Evolutionary conservation across 257 asterid genomes (phyloP), one percentile per base, ranked within the genome.

Genomic region (Scutellaria galericulata): DNA sequence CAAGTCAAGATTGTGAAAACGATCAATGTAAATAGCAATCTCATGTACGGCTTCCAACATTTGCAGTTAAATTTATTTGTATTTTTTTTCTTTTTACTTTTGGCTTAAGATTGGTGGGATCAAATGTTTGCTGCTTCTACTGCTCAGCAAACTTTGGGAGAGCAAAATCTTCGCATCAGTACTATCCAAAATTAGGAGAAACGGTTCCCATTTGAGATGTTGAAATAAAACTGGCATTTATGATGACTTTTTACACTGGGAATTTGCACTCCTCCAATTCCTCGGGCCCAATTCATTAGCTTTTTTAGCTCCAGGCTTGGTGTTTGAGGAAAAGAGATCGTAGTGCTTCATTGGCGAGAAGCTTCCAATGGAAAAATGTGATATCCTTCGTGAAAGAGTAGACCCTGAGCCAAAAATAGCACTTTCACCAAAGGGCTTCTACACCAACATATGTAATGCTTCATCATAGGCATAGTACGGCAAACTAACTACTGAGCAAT

Each of bases 1-100:
- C 74, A 91, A 80, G 78, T 91, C 97, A 61, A 89, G 97, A 77
- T 91, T 89, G 83, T 91, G 97, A 85, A 91, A 91, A 56, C 96
- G 86, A 74, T 92, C 94, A 79, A 92, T 85, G 84, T 92, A 92
- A 78, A 92, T 77, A 70, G 87, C 90, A 73, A 92, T 86, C 85
- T 92, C 98, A 82, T 90, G 91, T 64, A 83, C 83, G 70, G 91
- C 88, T 81, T 92, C 96, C 83, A 83, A 66, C 96, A 90, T 88
- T 81, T 87, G 86, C 77, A 50, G 79, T 55, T 63, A 78, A 76
- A 52, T 45, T 65, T 57, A 11, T 2, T 31, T 31, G 37, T 31
- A 1, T 27, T 27, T 27, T 27, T 27, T 31, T 31, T 31, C 2
- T 51, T 72, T 74, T 37, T 45, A 31, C 50, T 55, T 71, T 27